Base-by-base conservation (phyloP, 208 protist genomes). In the Crithidia fasciculata region DNA sequence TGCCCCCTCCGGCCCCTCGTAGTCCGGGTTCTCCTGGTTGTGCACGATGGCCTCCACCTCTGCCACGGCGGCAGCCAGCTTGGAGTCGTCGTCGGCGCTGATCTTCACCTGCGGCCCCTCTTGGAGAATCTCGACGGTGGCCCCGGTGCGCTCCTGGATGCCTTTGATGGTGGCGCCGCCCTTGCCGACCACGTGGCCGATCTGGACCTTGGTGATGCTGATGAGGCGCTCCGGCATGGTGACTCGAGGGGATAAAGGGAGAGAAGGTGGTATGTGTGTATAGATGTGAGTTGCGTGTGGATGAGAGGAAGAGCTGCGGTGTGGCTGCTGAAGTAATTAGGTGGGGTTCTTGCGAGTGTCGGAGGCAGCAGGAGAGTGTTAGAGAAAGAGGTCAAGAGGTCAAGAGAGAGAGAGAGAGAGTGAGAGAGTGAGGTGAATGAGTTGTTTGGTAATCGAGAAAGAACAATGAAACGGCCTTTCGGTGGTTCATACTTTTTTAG, bases 21-120 rank as follows among this genome's bases (percentile, higher is more conserved):
- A 91, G 73, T 91, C 80, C 47, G 83, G 84, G 45, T 89, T 83
- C 68, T 82, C 77, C 61, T 86, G 79, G n/a, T 80, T 62, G 4
- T 52, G 18, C 8, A 91, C 71, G 39, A 91, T 91, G 0, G 12
- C 16, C 10, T 69, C 45, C 28, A 91, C 78, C 41, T 86, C 71
- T 1, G 62, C 69, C 53, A 65, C 69, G 5, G 86, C 83, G 12
- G 70, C 80, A 16, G 28, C 54, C 58, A 91, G 62, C 59, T 79
- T 54, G 16, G 66, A 47, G 19, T 82, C 72, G 60, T 86, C 78
- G 45, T 83, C 83, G 13, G 74, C 86, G 37, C 74, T 83, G 76
- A 91, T 91, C 64, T 74, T 77, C 40, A 88, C 83, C 65, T 65
- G 71, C 19, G 77, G 83, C 5, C 80, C 83, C 44, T 83, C 69